Percentiles rank a stretch among this genome's conserved stretches.
Conservation (phyloP, 768 basidiomycete species). For the Pisolithus sp. region DNA sequence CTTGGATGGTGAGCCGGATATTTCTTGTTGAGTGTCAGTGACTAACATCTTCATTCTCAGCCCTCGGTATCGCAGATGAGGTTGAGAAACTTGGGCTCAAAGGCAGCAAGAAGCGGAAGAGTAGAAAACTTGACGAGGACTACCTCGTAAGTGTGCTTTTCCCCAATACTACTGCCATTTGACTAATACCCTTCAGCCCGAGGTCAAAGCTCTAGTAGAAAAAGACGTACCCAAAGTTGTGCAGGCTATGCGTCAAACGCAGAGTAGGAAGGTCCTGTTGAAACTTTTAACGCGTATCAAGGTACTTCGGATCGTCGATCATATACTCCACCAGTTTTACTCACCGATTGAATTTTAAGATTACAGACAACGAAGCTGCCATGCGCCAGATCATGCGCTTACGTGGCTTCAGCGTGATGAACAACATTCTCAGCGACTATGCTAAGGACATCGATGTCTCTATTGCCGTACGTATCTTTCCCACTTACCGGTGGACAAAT, state of each 20-base stretch:
- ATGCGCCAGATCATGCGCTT: slow-evolving; percentile 83
- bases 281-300: slow-evolving; percentile 83
- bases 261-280: slow-evolving; percentile 71
- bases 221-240: slow-evolving; percentile 89
- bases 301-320: slow-evolving; percentile 34
- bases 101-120: slow-evolving; percentile 82
- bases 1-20: slow-evolving; percentile 61
- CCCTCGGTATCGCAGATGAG: slow-evolving; percentile 91
- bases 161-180: neutral
- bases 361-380: slow-evolving; percentile 76
- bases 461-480: slow-evolving; percentile 47
- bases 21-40: neutral
- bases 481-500: neutral
- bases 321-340: neutral
- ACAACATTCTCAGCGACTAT: slow-evolving; percentile 77
- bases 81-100: slow-evolving; percentile 78
- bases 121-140: slow-evolving; percentile 92
- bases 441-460: slow-evolving; percentile 62
- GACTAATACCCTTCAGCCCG: slow-evolving; percentile 45
- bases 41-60: slow-evolving; percentile 31
- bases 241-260: slow-evolving; percentile 84
- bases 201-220: slow-evolving; percentile 63
- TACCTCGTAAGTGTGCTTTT: slow-evolving; percentile 56
- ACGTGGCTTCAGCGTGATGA: slow-evolving; percentile 91
- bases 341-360: slow-evolving; percentile 35